A percentile compares a stretch with the other conserved stretches of the same genome.
These are phyloP conservation scores for Talaromyces funiculosus DNA, from an alignment of 2,329 filamentous ascomycete genomes.

Conservation along the genomic window DNA sequence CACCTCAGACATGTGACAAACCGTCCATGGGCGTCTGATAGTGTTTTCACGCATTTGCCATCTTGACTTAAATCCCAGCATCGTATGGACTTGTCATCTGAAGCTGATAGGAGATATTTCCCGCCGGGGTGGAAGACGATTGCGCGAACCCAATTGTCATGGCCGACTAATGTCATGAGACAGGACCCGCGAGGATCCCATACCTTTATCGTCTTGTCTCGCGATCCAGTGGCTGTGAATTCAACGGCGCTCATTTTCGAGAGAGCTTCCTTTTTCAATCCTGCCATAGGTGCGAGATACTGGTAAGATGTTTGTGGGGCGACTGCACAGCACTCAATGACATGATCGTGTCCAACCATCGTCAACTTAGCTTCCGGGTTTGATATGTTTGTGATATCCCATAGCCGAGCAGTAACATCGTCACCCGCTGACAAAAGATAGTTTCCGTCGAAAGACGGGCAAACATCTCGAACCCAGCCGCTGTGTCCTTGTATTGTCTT, in stretches of 20 bases:
- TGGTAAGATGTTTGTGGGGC: conserved; percentile 73
- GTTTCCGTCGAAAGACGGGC: conserved; percentile 73
- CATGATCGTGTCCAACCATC: conserved; percentile 79
- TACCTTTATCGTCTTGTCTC: conserved; percentile 85
- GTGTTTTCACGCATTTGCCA: conserved; percentile 77
- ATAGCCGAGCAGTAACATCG: conserved; percentile 74
- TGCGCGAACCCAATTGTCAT: conserved; percentile 90
- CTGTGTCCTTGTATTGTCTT: conserved; percentile 81
- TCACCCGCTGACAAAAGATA: conserved; percentile 78
- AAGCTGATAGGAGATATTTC: conserved; percentile 78
- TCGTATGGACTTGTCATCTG: conserved; percentile 84
- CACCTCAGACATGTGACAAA: conserved; percentile 84
- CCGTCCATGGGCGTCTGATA: conserved; percentile 71
- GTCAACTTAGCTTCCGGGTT: conserved; percentile 66
- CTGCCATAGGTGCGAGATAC: conserved; percentile 71
- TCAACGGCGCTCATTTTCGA: conserved; percentile 66
- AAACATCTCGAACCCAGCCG: conserved; percentile 88
- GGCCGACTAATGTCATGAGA: conserved; percentile 76
- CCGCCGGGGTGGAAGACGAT: conserved; percentile 87
- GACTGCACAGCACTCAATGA: conserved; percentile 78
- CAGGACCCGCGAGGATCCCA: conserved; percentile 83
- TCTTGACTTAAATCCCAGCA: conserved; percentile 94
- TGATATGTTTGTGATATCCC: conserved; percentile 64
- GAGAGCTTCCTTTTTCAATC: conserved; percentile 74
- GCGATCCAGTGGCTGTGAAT: conserved; percentile 80